Evolutionary conservation across 495 filamentous ascomycete genomes (phyloP).

Genomic region (Cercophora newfieldiana): DNA sequence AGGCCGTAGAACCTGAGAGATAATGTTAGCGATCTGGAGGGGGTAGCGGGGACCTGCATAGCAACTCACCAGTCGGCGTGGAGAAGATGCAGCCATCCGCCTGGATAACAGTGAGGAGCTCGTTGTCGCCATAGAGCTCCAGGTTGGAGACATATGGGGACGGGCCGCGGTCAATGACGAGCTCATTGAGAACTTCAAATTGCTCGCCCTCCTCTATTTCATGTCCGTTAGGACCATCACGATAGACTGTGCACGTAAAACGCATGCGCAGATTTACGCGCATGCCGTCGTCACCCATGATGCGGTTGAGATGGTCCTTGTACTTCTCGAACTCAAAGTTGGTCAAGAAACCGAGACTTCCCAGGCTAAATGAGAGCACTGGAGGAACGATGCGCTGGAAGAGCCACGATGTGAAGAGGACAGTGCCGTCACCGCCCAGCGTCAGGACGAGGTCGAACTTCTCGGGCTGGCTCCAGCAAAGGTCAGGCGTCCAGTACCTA

Average conservation of each 20-base stretch:
- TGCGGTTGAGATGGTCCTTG: slow-evolving; percentile 72
- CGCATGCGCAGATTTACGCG: slow-evolving; percentile 94
- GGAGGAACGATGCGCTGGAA: slow-evolving; percentile 93
- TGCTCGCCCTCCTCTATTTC: slow-evolving; percentile 76
- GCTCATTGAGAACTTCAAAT: slow-evolving; percentile 94
- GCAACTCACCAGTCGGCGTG: slow-evolving; percentile 74
- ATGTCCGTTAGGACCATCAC: slow-evolving; percentile 47
- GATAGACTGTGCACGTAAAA: slow-evolving; percentile 93
- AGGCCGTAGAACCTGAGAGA: slow-evolving; percentile 75
- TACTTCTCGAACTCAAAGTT: slow-evolving; percentile 87
- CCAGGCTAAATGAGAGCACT: slow-evolving; percentile 83
- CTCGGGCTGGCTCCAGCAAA: slow-evolving; percentile 87
- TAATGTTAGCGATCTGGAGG: neutral
- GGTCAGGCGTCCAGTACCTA: slow-evolving; percentile 89
- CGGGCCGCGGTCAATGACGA: slow-evolving; percentile 95
- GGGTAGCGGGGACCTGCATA: slow-evolving; percentile 15
- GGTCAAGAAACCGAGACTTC: slow-evolving; percentile 87
- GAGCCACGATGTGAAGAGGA: slow-evolving; percentile 88
- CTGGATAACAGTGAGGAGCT: slow-evolving; percentile 89
- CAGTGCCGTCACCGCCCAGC: slow-evolving; percentile 88
- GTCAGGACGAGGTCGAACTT: slow-evolving; percentile 92
- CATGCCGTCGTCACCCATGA: slow-evolving; percentile 94
- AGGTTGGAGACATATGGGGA: slow-evolving; percentile 96
- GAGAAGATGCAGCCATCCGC: slow-evolving; percentile 97
- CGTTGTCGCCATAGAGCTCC: slow-evolving; percentile 91